Evolutionary conservation across 2,329 filamentous ascomycete species (phyloP).

Genomic region (Hypoxylon sp.): DNA sequence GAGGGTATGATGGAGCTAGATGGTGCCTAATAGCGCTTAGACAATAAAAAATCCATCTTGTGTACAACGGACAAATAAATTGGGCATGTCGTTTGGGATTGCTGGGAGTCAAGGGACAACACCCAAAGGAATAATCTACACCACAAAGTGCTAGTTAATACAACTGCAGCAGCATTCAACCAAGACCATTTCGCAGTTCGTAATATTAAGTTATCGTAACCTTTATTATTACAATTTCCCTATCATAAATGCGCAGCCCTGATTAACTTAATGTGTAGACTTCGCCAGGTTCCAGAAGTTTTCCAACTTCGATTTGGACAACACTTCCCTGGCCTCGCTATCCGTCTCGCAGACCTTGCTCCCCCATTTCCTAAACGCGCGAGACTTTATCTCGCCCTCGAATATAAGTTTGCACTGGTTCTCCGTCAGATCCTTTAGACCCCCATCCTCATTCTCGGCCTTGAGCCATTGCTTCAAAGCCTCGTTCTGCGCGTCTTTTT

Average conservation of each 20-base stretch:
- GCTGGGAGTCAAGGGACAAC: conserved; percentile 1
- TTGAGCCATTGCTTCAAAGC: conserved; percentile 79
- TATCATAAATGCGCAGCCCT: neutral
- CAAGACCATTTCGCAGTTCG: neutral
- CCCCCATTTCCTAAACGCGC: conserved; percentile 88
- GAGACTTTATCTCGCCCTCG: conserved; percentile 87
- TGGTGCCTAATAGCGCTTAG: conserved; percentile 26
- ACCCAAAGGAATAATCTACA: neutral
- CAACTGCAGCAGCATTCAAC: neutral
- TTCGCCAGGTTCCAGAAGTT: conserved; percentile 95
- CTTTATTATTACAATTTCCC: conserved; percentile 30
- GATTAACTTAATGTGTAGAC: conserved; percentile 55
- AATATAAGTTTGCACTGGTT: conserved; percentile 90
- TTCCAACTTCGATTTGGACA: conserved; percentile 88
- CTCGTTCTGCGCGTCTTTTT: conserved; percentile 71
- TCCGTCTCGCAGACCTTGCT: conserved; percentile 95
- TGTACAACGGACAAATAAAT: conserved; percentile 3
- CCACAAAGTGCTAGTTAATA: conserved; percentile 18
- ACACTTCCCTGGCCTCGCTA: conserved; percentile 83
- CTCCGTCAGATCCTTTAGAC: conserved; percentile 81
- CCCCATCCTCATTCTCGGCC: conserved; percentile 81
- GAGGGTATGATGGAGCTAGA: conserved; percentile 67
- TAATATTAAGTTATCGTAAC: neutral
- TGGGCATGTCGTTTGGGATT: neutral
- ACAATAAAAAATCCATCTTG: neutral